Evolutionary conservation across 148 eudicot genomes (phyloP).

Genomic region (Silene conica): DNA sequence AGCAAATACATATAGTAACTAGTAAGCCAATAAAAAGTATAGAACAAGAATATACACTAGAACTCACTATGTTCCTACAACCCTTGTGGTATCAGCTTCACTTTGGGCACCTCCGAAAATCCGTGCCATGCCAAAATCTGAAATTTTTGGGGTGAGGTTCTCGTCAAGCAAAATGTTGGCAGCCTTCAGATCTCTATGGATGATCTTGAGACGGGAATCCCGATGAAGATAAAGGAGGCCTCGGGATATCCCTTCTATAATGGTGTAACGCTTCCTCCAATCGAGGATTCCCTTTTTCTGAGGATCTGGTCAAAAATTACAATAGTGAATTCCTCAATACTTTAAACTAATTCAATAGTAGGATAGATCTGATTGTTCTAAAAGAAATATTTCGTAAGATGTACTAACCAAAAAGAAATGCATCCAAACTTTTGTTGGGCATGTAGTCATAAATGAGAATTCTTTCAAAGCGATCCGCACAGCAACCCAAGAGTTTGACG

Average conservation of each 20-base stretch:
- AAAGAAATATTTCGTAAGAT: neutral
- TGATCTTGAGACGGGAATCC: conserved; percentile 44
- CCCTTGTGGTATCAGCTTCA: conserved; percentile 32
- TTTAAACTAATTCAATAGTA: too few species aligned
- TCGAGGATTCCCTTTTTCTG: conserved; percentile 23
- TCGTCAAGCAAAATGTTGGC: conserved; percentile 40
- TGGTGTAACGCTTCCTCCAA: conserved; percentile 40
- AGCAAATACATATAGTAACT: neutral
- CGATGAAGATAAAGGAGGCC: conserved; percentile 46
- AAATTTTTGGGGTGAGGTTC: conserved; percentile 37
- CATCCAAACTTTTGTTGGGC: conserved; percentile 37
- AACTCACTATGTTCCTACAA: conserved; percentile 43
- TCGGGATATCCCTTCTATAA: conserved; percentile 33
- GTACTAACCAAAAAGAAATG: conserved; percentile 28
- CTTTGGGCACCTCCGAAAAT: conserved; percentile 27
- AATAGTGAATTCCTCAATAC: neutral
- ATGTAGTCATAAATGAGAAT: conserved; percentile 32
- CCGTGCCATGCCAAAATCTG: conserved; percentile 43
- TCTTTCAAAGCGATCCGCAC: conserved; percentile 30
- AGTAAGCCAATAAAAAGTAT: too few species aligned
- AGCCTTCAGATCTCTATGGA: conserved; percentile 44
- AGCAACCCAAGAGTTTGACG: conserved; percentile 37
- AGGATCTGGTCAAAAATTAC: conserved; percentile 20
- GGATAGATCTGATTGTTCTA: neutral
- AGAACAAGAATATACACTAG: neutral